Evolutionary conservation across 140 eudicot genomes (phyloP).

Genomic region (Cichorium intybus): DNA sequence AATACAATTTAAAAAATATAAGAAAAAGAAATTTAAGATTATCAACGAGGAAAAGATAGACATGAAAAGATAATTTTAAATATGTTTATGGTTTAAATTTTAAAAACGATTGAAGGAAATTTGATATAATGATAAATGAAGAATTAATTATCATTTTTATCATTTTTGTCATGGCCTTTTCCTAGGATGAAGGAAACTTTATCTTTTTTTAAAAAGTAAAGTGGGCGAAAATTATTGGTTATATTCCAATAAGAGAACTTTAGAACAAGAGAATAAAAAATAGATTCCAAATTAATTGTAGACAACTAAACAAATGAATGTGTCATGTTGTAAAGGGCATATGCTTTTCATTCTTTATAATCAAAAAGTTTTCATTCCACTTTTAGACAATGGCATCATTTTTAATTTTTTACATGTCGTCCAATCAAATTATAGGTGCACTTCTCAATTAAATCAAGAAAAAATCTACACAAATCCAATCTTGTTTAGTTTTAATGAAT

Average conservation of each 20-base stretch:
- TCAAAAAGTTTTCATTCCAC: slow-evolving; percentile 4
- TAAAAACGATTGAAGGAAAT: not conserved
- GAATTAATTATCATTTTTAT: no score
- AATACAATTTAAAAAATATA: slow-evolving; percentile 9
- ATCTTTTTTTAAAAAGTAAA: slow-evolving; percentile 11
- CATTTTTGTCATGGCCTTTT: slow-evolving; percentile 24
- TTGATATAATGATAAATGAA: slow-evolving; percentile 11
- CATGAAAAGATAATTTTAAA: not conserved
- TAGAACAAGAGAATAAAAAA: slow-evolving; percentile 29
- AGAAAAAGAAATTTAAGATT: not conserved
- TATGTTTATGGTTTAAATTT: not conserved
- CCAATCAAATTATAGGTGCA: not conserved
- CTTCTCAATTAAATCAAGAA: not conserved
- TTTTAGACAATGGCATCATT: slow-evolving; percentile 5
- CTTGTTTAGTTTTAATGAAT: not conserved
- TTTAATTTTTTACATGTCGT: slow-evolving; percentile 4
- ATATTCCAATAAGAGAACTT: slow-evolving; percentile 24
- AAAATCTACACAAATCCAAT: not conserved
- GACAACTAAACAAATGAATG: slow-evolving; percentile 23
- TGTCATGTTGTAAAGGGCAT: slow-evolving; percentile 31
- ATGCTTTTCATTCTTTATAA: slow-evolving; percentile 5
- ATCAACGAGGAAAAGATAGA: not conserved
- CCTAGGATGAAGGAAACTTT: slow-evolving; percentile 33
- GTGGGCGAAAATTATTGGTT: slow-evolving; percentile 31
- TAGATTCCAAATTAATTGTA: slow-evolving; percentile 26